These are phyloP conservation scores for Didymellaceae sp. DNA, from an alignment of 2,329 filamentous ascomycete genomes.

Conservation along the genomic window DNA sequence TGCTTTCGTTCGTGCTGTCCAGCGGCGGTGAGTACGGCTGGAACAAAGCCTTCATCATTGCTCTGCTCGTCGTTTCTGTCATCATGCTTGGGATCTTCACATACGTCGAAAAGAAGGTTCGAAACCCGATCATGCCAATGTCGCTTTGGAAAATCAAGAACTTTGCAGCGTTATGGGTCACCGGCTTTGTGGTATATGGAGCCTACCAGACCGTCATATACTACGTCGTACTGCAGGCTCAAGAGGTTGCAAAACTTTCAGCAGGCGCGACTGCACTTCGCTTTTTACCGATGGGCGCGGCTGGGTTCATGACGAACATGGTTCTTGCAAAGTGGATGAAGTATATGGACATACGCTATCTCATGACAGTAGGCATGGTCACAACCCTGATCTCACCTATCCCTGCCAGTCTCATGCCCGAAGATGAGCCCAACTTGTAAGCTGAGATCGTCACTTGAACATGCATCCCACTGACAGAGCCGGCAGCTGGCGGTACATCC, in stretches of 20 bases:
- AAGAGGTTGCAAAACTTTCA: constrained; percentile 9
- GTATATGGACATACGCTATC: constrained; percentile 9
- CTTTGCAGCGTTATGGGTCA: constrained; percentile 10
- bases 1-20: constrained; percentile 11
- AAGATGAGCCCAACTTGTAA: constrained; percentile 9
- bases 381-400: constrained; percentile 5
- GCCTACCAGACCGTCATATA: constrained; percentile 12
- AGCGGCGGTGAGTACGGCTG: constrained; percentile 15
- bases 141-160: constrained; percentile 17
- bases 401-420: constrained; percentile 11
- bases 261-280: constrained; percentile 9
- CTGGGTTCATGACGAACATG: constrained; percentile 14
- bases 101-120: constrained; percentile 12
- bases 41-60: constrained; percentile 14
- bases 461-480: background rate
- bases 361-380: constrained; percentile 10
- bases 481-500: constrained; percentile 9
- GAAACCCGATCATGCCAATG: constrained; percentile 15
- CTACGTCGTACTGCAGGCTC: constrained; percentile 12
- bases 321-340: constrained; percentile 16
- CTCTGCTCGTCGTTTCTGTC: constrained; percentile 1
- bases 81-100: constrained; percentile 14
- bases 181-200: constrained; percentile 13
- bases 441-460: background rate
- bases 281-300: constrained; percentile 13